A percentile compares a stretch with the other conserved stretches of the same genome.
Conservation (phyloP, 805 yeast genomes). For the Spencermartinsiella europaea region DNA sequence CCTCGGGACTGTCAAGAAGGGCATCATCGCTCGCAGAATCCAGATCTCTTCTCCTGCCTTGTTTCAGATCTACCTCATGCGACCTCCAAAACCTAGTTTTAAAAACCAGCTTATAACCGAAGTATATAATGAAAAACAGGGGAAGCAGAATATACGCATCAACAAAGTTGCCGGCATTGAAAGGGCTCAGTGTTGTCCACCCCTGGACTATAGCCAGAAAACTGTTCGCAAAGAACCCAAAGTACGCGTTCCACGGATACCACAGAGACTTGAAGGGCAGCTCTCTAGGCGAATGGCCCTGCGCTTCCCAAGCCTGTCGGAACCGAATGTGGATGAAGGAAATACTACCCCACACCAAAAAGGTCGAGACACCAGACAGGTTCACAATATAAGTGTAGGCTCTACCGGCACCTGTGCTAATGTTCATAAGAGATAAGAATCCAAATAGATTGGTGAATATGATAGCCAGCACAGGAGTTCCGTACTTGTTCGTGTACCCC, state of each 20-base stretch:
- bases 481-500: constrained; percentile 47
- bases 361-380: constrained; percentile 61
- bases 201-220: constrained; percentile 60
- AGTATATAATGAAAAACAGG: constrained; percentile 43
- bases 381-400: constrained; percentile 60
- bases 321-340: constrained; percentile 53
- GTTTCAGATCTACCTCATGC: constrained; percentile 37
- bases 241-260: constrained; percentile 47
- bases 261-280: constrained; percentile 50
- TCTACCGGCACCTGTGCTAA: constrained; percentile 52
- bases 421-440: constrained; percentile 50
- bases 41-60: constrained; percentile 39
- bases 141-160: constrained; percentile 65
- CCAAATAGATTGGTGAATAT: constrained; percentile 51
- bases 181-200: constrained; percentile 59
- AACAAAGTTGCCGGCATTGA: constrained; percentile 48
- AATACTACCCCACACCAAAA: constrained; percentile 62
- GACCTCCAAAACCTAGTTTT: constrained; percentile 38
- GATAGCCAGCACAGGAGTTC: constrained; percentile 62
- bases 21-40: constrained; percentile 7
- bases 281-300: constrained; percentile 40
- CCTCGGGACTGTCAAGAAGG: not conserved
- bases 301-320: constrained; percentile 42
- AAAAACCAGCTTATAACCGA: constrained; percentile 34
- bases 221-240: constrained; percentile 46